phyloP scores from a whole-genome alignment of 371 early-diverging fungal species.

The Lichtheimia corymbifera region DNA sequence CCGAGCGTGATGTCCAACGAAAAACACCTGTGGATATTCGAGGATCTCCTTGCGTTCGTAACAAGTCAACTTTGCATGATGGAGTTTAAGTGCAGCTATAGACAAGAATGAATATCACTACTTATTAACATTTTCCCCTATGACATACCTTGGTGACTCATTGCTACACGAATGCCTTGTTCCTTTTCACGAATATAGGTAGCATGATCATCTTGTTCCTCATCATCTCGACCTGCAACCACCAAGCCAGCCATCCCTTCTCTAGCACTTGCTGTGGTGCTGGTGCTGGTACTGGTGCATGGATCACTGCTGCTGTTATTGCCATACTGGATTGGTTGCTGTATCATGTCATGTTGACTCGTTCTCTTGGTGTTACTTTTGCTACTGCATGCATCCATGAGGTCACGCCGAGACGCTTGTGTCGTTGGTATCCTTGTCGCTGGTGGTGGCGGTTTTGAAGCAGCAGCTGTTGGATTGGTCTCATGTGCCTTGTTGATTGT shows the following conservation, averaged over 20 bases:
- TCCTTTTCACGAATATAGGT: constrained; percentile 11
- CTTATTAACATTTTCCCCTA: too few species aligned
- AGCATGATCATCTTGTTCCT: neutral
- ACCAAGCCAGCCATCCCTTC: constrained; percentile 8
- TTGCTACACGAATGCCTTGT: constrained; percentile 32
- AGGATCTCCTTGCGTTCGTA: constrained; percentile 86
- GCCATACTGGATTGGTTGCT: too few species aligned
- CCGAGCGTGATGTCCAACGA: constrained; percentile 74
- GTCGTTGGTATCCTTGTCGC: too few species aligned
- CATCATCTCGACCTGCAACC: neutral
- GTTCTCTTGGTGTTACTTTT: too few species aligned
- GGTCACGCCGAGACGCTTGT: too few species aligned
- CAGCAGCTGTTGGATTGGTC: too few species aligned
- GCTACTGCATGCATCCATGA: too few species aligned
- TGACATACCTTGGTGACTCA: constrained; percentile 49
- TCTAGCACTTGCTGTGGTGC: constrained; percentile 14
- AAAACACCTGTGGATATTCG: constrained; percentile 80
- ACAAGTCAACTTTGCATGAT: constrained; percentile 64
- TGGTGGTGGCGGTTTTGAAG: too few species aligned
- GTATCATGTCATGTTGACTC: too few species aligned
- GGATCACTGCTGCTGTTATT: too few species aligned
- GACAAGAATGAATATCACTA: too few species aligned
- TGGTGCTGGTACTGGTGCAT: neutral
- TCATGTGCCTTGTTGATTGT: too few species aligned
- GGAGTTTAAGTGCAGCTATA: constrained; percentile 53